Base-by-base conservation (phyloP, 257 asterid species). In the Lycium barbarum region DNA sequence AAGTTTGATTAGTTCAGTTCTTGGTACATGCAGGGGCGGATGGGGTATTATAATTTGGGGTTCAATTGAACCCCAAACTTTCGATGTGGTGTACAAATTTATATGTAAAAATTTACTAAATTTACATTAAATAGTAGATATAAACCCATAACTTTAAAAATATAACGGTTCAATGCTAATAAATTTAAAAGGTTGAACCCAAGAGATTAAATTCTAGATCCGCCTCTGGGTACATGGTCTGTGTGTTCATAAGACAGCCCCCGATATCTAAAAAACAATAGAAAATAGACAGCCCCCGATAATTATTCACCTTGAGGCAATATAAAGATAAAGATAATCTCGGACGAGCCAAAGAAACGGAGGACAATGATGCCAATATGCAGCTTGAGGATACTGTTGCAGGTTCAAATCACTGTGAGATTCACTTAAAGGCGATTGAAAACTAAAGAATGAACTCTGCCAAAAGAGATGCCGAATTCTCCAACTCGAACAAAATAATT, bases 391-490 rank as follows among this genome's bases (percentile, higher is more conserved):
- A 86, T 55, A 73, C 83, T 5, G 55, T 8, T 18, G 38, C 55
- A 1, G 78, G 3, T 33, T 12, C 84, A 38, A 66, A 83, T 54
- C 62, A 59, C 61, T 91, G 92, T 12, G 90, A 88, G 82, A 59
- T 20, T 61, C 93, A 87, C 81, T 62, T 89, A 89, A 85, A 88
- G 86, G 93, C 90, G 88, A 90, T 93, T 79, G 88, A 86, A 85
- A 90, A 81, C 90, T 94, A 92, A 90, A 91, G 88, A 62, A 40
- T 83, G 96, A 91, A 85, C 79, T 91, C 45, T 86, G 85, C 80
- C 88, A 88, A 54, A 26, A 89, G 94, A 89, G 97, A 93, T 18
- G 14, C 81, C 84, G 95, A 92, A 87, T 90, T 92, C 9, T 79
- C 92, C 3, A 88, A 74, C 80, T 86, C 91, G 92, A 90, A 91